phyloP scores from a whole-genome alignment of 225 moss, liverwort and hornwort species.

The Polytrichum commune region DNA sequence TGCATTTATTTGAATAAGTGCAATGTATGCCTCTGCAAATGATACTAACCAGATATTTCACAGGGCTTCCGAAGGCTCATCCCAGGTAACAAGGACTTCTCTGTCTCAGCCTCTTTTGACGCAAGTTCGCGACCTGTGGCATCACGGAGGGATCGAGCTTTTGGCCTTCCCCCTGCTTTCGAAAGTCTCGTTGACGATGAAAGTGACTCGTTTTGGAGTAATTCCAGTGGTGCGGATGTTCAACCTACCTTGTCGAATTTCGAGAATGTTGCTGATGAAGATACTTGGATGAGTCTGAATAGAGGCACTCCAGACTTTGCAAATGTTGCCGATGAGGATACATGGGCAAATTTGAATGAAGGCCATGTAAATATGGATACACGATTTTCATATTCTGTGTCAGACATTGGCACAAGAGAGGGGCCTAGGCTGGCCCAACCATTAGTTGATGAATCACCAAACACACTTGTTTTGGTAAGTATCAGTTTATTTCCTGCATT shows the following conservation, averaged over 20 bases:
- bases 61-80: slow-evolving; percentile 34
- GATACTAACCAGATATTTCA: neutral
- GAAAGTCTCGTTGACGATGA: slow-evolving; percentile 62
- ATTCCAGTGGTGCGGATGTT: slow-evolving; percentile 42
- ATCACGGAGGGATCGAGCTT: slow-evolving; percentile 48
- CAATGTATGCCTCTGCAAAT: neutral
- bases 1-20: neutral
- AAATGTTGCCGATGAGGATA: slow-evolving; percentile 65
- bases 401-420: slow-evolving; percentile 26
- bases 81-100: slow-evolving; percentile 16
- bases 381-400: slow-evolving; percentile 36
- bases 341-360: slow-evolving; percentile 67
- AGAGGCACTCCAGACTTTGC: slow-evolving; percentile 37
- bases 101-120: slow-evolving; percentile 22
- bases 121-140: slow-evolving; percentile 16
- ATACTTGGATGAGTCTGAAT: slow-evolving; percentile 64
- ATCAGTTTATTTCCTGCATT: neutral
- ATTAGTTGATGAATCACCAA: slow-evolving; percentile 20
- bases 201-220: slow-evolving; percentile 45
- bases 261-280: slow-evolving; percentile 75
- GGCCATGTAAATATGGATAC: slow-evolving; percentile 47
- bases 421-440: slow-evolving; percentile 21
- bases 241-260: slow-evolving; percentile 55
- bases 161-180: slow-evolving; percentile 76
- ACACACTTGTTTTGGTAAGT: slow-evolving; percentile 30